Conservation (phyloP, 805 yeast genomes). For the Yarrowia deformans region DNA sequence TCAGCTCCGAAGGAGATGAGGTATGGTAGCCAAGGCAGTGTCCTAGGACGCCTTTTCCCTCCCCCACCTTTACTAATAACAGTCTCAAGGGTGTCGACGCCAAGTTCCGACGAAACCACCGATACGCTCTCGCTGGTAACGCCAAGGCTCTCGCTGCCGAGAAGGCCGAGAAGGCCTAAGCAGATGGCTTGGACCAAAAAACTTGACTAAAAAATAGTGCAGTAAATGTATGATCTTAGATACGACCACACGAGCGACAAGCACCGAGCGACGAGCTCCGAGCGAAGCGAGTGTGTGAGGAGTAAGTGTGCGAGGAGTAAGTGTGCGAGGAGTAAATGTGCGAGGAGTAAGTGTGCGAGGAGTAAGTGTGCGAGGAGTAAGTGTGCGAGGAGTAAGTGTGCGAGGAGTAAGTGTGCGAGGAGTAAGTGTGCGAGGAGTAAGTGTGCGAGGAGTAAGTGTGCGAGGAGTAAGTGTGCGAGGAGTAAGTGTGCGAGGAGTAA, state of each 20-base stretch:
- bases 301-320: no score
- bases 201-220: conserved; percentile 26
- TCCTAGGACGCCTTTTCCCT: not conserved
- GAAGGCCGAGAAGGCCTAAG: conserved; percentile 21
- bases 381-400: not conserved
- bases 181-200: not conserved
- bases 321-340: not conserved
- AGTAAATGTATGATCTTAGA: conserved; percentile 8
- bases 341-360: not conserved
- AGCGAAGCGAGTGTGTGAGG: not conserved
- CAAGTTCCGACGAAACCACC: conserved; percentile 99
- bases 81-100: conserved; percentile 95
- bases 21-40: no score
- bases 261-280: no score
- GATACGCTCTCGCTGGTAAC: conserved; percentile 97
- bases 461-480: not conserved
- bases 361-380: not conserved
- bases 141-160: conserved; percentile 89
- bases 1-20: no score
- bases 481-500: not conserved
- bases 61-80: not conserved
- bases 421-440: not conserved
- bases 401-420: not conserved
- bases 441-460: not conserved
- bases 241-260: not conserved